phyloP scores from a whole-genome alignment of 805 yeast species.

The Candida caryicola region DNA sequence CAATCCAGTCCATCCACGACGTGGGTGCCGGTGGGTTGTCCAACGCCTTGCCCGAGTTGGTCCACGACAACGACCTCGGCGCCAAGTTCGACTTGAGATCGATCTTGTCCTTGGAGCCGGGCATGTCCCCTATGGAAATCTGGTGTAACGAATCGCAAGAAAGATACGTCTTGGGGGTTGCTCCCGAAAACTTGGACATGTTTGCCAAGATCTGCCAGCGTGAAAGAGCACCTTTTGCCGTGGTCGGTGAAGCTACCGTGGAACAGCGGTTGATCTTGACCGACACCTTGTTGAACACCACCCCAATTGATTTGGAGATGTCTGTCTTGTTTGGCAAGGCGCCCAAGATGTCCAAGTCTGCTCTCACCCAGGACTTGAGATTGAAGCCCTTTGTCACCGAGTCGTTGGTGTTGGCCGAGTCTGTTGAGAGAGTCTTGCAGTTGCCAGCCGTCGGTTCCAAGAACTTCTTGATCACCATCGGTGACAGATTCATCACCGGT shows the following conservation, averaged over 20 bases:
- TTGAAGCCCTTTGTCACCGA: slow-evolving; percentile 40
- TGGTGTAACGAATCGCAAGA: slow-evolving; percentile 99
- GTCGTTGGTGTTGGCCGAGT: slow-evolving; percentile 50
- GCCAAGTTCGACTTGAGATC: slow-evolving; percentile 90
- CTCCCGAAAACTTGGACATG: slow-evolving; percentile 66
- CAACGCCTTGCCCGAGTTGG: slow-evolving; percentile 95
- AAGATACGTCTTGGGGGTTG: slow-evolving; percentile 91
- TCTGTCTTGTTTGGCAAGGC: slow-evolving; percentile 93
- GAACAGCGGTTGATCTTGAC: slow-evolving; percentile 80
- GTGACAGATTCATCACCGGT: slow-evolving; percentile 97
- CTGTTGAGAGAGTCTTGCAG: slow-evolving; percentile 76
- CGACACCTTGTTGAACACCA: slow-evolving; percentile 71
- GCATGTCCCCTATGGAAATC: slow-evolving; percentile 99
- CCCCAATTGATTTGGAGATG: slow-evolving; percentile 96
- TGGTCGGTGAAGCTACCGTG: slow-evolving; percentile 89
- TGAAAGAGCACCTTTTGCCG: slow-evolving; percentile 95
- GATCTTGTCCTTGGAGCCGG: slow-evolving; percentile 87
- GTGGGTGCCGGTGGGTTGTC: slow-evolving; percentile 99
- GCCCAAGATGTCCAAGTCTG: slow-evolving; percentile 85
- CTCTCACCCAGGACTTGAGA: slow-evolving; percentile 58
- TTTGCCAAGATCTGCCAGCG: slow-evolving; percentile 84
- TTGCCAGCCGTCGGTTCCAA: slow-evolving; percentile 95
- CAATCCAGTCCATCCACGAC: slow-evolving; percentile 94
- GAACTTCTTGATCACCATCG: slow-evolving; percentile 93
- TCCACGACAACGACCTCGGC: slow-evolving; percentile 95